Conservation (phyloP, 73 alveolate species). For the Stentor roeselii region DNA sequence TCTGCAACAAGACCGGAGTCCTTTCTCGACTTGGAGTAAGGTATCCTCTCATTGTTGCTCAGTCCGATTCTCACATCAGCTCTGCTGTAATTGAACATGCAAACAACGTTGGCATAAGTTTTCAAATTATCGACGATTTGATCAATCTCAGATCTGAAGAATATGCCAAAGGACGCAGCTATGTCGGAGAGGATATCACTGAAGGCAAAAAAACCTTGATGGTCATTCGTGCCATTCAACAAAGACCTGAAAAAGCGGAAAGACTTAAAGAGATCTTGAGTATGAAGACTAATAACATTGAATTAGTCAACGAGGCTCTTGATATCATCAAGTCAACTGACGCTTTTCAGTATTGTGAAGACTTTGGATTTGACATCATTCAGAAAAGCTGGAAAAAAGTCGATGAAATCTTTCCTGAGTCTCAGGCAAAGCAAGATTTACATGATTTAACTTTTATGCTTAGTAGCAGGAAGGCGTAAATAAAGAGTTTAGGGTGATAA, state of each 20-base stretch:
- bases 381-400: conserved; percentile 48
- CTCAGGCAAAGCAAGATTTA: conserved; percentile 37
- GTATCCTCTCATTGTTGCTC: conserved; percentile 35
- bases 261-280: conserved; percentile 66
- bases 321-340: conserved; percentile 54
- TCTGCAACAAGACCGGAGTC: conserved; percentile 75
- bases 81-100: conserved; percentile 40
- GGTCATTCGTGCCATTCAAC: conserved; percentile 66
- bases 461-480: neutral
- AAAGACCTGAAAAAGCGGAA: conserved; percentile 26
- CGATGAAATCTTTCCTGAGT: conserved; percentile 32
- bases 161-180: conserved; percentile 66
- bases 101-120: conserved; percentile 69
- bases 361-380: conserved; percentile 45
- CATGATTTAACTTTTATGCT: neutral
- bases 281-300: conserved; percentile 61
- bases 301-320: conserved; percentile 72
- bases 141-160: conserved; percentile 72
- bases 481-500: too few species aligned
- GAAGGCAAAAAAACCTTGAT: conserved; percentile 91
- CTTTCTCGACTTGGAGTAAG: conserved; percentile 65
- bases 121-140: conserved; percentile 90
- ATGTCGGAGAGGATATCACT: conserved; percentile 87
- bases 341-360: conserved; percentile 62
- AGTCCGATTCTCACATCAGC: conserved; percentile 32